Base-by-base conservation (phyloP, 139 green algal species). In the Chlamydomonas sphaeroides region DNA sequence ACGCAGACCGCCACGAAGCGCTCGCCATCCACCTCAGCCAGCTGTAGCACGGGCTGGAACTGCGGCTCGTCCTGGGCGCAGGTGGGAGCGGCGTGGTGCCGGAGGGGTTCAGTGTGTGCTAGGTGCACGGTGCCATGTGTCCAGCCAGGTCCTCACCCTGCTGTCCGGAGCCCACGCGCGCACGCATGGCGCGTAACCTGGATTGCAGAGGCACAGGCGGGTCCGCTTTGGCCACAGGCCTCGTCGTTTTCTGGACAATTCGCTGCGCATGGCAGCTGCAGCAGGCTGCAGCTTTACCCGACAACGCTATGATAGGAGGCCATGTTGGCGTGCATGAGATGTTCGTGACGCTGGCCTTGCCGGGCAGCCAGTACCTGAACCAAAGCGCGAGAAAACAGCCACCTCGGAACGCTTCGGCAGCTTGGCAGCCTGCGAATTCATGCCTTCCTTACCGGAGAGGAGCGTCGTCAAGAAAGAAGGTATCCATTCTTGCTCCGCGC, bases 1-100 rank as follows among this genome's bases (percentile, higher is more conserved):
- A 84, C 49, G 3, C 48, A 21, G 10, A 32, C 26, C 25, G 77
- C 65, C n/a, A 84, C 77, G 49, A 84, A 84, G 15, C 77, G 77
- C 65, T 84, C 65, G 0, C 77, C 77, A 14, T 84, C 77, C 77
- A 84, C 35, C 28, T 84, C 77, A 28, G 66, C 26, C 77, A 84
- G 63, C 77, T 75, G 77, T 2, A 18, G 65, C 26, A 75, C 65
- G 14, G 77, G 65, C 36, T 59, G 57, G 48, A 75, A 84, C 48
- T 84, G 35, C 0, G 65, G 48, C 30, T 75, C 77, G 35, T 75
- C 77, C 77, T 84, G 45, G 2, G 36, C n/a, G 26, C 38, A 18
- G 33, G 30, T n/a, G n/a, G n/a, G n/a, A n/a, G n/a, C n/a, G n/a
- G n/a, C n/a, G n/a, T n/a, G n/a, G n/a, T n/a, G n/a, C n/a, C n/a